These are phyloP conservation scores for Hemileccinum rubropunctum DNA, from an alignment of 768 basidiomycete species.

Conservation along the genomic window DNA sequence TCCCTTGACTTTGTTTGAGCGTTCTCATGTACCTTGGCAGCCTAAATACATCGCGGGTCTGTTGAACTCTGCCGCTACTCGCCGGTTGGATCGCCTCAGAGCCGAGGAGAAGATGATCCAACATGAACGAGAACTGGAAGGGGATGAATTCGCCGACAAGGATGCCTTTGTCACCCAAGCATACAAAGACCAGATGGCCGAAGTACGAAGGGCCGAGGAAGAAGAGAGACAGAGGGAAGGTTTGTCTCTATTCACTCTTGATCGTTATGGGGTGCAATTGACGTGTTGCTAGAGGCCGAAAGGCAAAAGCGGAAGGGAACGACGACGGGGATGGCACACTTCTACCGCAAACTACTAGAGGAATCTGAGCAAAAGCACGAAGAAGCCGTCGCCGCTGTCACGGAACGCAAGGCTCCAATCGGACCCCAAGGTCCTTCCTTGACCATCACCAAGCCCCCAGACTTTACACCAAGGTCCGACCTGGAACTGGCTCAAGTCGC, in stretches of 20 bases:
- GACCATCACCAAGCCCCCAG: constrained; percentile 71
- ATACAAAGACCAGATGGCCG: constrained; percentile 95
- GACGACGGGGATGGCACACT: constrained; percentile 80
- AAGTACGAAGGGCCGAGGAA: constrained; percentile 86
- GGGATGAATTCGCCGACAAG: constrained; percentile 91
- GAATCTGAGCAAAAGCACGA: constrained; percentile 81
- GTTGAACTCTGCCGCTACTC: constrained; percentile 77
- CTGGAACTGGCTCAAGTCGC: constrained; percentile 70
- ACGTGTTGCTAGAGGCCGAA: constrained; percentile 41
- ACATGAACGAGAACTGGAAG: constrained; percentile 87
- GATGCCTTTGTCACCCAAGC: constrained; percentile 97
- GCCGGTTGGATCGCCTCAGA: constrained; percentile 82
- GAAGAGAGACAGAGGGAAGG: constrained; percentile 90
- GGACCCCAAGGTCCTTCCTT: constrained; percentile 66
- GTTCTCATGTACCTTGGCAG: constrained; percentile 37
- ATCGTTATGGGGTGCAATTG: background rate
- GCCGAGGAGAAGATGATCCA: constrained; percentile 99
- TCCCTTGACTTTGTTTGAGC: background rate
- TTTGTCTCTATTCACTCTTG: constrained; percentile 32
- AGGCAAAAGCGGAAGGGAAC: constrained; percentile 57
- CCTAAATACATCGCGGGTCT: constrained; percentile 92
- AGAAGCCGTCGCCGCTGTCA: constrained; percentile 78
- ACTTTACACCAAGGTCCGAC: constrained; percentile 65
- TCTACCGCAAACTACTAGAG: constrained; percentile 76
- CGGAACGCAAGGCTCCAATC: constrained; percentile 45